Percentiles rank a stretch among this genome's conserved stretches.
These are phyloP conservation scores for Ganoderma multipileum DNA, from an alignment of 1,284 basidiomycete genomes.

Conservation along the genomic window DNA sequence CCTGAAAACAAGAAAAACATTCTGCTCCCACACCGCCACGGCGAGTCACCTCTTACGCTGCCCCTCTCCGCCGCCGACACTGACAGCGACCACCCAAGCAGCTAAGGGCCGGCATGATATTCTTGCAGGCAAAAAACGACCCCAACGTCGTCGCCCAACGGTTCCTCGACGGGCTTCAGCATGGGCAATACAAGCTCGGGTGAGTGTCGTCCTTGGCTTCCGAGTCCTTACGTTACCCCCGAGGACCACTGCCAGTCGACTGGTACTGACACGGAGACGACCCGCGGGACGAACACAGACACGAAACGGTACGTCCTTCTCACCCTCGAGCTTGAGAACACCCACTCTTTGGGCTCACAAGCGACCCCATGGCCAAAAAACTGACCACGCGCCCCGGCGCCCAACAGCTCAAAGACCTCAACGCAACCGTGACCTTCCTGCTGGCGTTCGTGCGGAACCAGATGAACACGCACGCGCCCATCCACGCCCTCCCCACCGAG, in stretches of 20 bases:
- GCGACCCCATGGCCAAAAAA: too few relatives aligned
- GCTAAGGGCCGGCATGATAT: constrained; percentile 1
- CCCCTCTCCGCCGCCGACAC: not conserved
- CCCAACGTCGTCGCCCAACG: constrained; percentile 5
- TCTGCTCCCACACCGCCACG: constrained; percentile 1
- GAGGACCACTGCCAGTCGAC: not conserved
- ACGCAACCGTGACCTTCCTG: constrained; percentile 14
- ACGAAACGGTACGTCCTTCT: not conserved
- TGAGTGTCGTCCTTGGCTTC: not conserved
- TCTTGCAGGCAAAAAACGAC: constrained; percentile 5
- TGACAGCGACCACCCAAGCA: too few relatives aligned
- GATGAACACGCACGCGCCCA: constrained; percentile 20
- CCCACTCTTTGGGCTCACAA: not conserved
- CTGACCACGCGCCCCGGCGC: not conserved
- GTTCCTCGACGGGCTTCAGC: not conserved
- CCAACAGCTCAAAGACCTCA: constrained; percentile 19
- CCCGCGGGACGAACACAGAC: not conserved
- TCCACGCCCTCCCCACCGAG: constrained; percentile 26
- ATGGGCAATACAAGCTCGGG: constrained; percentile 3
- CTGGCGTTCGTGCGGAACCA: constrained; percentile 19
- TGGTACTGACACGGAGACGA: not conserved
- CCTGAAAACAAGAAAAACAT: not conserved
- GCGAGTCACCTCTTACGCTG: not conserved
- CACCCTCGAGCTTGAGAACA: not conserved
- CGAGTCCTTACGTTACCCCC: not conserved